phyloP scores from a whole-genome alignment of 257 asterid genomes.

The Rauvolfia tetraphylla region DNA sequence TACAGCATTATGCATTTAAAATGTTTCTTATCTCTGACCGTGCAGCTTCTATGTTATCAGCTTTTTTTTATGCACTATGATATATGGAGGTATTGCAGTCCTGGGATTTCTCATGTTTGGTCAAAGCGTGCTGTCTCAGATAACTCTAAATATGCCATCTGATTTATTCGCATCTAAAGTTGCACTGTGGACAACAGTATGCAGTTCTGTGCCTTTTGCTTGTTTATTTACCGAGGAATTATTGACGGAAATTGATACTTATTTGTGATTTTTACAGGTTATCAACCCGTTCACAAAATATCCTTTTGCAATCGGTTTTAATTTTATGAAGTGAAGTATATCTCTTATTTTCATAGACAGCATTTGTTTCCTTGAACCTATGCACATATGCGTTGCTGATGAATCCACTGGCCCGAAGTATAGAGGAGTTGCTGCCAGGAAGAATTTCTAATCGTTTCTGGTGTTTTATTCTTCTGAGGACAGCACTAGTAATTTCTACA shows the following conservation, averaged over 20 bases:
- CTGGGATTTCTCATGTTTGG: conserved; percentile 83
- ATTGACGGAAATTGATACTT: conserved; percentile 3
- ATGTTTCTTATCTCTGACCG: neutral
- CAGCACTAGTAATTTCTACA: conserved; percentile 60
- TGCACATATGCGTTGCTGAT: conserved; percentile 61
- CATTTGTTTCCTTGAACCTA: conserved; percentile 42
- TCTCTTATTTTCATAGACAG: neutral
- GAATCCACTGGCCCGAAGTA: conserved; percentile 74
- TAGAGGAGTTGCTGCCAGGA: conserved; percentile 67
- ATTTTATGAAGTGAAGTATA: neutral
- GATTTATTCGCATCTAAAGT: conserved; percentile 49
- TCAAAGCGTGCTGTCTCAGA: conserved; percentile 58
- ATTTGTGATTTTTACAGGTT: conserved; percentile 53
- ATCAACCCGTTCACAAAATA: conserved; percentile 78
- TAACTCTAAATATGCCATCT: conserved; percentile 68
- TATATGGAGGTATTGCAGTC: conserved; percentile 68
- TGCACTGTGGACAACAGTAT: conserved; percentile 84
- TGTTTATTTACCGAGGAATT: neutral
- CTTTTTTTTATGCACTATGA: conserved; percentile 49
- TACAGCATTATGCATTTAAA: neutral
- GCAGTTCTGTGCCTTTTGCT: neutral
- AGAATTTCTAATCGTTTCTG: conserved; percentile 41
- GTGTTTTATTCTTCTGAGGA: conserved; percentile 60
- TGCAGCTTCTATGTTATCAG: conserved; percentile 35
- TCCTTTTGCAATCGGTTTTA: conserved; percentile 37